Percentiles rank a stretch among this genome's conserved stretches.
phyloP scores from a whole-genome alignment of 768 basidiomycete genomes.

The Pleurotus tuoliensis region DNA sequence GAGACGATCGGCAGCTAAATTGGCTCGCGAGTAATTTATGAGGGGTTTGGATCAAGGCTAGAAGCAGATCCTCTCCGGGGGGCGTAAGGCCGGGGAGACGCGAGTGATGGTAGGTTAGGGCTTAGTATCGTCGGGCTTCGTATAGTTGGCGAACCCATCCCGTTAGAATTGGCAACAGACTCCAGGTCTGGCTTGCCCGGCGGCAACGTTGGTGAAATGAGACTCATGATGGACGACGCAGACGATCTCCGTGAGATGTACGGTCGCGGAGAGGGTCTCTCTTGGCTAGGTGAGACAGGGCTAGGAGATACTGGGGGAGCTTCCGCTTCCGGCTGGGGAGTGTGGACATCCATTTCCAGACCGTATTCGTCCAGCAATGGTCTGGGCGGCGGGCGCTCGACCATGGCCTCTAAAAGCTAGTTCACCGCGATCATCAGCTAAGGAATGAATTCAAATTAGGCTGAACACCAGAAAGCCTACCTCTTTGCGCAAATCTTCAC shows the following conservation, averaged over 20 bases:
- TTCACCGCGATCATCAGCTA: not conserved
- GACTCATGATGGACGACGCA: slow-evolving; percentile 37
- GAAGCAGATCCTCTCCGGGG: slow-evolving; percentile 1
- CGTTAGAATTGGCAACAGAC: slow-evolving; percentile 12
- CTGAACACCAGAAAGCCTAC: slow-evolving; percentile 31
- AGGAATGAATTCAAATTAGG: not conserved
- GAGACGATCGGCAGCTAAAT: no score
- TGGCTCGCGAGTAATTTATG: no score
- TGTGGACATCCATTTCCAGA: slow-evolving; percentile 28
- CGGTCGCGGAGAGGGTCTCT: slow-evolving; percentile 49
- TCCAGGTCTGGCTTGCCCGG: slow-evolving; percentile 11
- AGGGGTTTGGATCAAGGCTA: not conserved
- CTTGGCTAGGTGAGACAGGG: slow-evolving; percentile 24
- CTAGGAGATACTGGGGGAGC: slow-evolving; percentile 13
- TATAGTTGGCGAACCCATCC: slow-evolving; percentile 13
- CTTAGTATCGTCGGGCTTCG: slow-evolving; percentile 6
- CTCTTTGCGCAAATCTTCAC: slow-evolving; percentile 84
- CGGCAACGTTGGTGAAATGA: slow-evolving; percentile 32
- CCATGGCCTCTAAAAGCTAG: slow-evolving; percentile 81
- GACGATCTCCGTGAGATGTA: slow-evolving; percentile 59
- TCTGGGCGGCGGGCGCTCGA: slow-evolving; percentile 79
- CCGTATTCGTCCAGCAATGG: slow-evolving; percentile 62
- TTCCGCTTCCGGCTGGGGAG: slow-evolving; percentile 14
- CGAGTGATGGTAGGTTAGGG: slow-evolving; percentile 6
- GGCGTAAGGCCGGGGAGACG: slow-evolving; percentile 2